These are phyloP conservation scores for Pseudocercospora pini-densiflorae DNA, from an alignment of 2,329 filamentous ascomycete genomes.

Conservation along the genomic window DNA sequence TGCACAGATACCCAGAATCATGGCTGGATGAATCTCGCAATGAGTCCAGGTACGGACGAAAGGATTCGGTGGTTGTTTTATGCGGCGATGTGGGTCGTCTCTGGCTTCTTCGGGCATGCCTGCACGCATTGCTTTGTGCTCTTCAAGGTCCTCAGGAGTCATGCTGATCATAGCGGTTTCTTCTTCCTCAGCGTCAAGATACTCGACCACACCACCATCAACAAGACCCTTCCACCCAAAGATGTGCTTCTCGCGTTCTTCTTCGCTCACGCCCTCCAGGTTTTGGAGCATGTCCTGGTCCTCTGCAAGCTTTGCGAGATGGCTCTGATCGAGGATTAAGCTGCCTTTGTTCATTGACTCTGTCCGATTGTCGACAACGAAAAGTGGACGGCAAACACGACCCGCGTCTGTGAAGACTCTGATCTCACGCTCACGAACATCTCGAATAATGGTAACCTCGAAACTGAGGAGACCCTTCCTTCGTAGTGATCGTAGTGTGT, in stretches of 20 bases:
- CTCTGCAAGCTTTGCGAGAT: slow-evolving; percentile 75
- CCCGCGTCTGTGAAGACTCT: slow-evolving; percentile 98
- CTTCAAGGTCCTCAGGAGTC: slow-evolving; percentile 92
- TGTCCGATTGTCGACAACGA: slow-evolving; percentile 85
- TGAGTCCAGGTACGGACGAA: slow-evolving; percentile 94
- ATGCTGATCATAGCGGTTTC: slow-evolving; percentile 99
- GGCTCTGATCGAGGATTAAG: slow-evolving; percentile 82
- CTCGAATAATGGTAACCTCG: slow-evolving; percentile 92
- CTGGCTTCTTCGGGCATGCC: slow-evolving; percentile 58
- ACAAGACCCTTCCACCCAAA: slow-evolving; percentile 91
- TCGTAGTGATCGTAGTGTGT: slow-evolving; percentile 43
- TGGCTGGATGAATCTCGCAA: slow-evolving; percentile 98
- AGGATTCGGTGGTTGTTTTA: slow-evolving; percentile 86
- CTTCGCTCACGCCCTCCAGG: slow-evolving; percentile 56
- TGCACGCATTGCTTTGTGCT: slow-evolving; percentile 48
- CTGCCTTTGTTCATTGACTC: slow-evolving; percentile 76
- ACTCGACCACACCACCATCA: slow-evolving; percentile 85
- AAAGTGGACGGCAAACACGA: slow-evolving; percentile 89
- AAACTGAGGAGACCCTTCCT: slow-evolving; percentile 83
- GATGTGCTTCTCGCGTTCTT: slow-evolving; percentile 63
- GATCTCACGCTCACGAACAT: slow-evolving; percentile 97
- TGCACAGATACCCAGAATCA: slow-evolving; percentile 97
- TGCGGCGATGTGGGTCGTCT: slow-evolving; percentile 77
- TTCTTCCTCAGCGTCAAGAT: slow-evolving; percentile 96
- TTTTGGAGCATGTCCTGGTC: slow-evolving; percentile 62